Evolutionary conservation across 2,329 filamentous ascomycete species (phyloP).

Genomic region (Beauveria brongniartii): DNA sequence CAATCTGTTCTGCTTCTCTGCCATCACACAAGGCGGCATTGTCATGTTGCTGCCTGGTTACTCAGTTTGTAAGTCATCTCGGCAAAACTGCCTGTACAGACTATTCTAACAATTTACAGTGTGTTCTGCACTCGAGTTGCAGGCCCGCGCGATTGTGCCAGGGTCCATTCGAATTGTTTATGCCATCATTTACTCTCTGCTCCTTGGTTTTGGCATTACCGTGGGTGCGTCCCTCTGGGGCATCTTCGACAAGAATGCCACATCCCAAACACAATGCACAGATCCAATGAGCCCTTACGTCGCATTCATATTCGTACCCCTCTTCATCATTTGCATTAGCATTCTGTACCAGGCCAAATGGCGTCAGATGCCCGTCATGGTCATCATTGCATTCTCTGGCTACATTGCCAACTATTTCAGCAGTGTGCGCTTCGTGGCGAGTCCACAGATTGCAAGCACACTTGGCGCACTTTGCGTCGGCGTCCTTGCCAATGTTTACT

Average conservation of each 20-base stretch:
- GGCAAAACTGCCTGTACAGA: not conserved
- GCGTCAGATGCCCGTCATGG: conserved; percentile 72
- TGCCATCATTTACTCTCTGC: conserved; percentile 64
- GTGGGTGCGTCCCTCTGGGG: conserved; percentile 58
- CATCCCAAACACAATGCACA: conserved; percentile 33
- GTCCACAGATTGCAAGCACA: conserved; percentile 68
- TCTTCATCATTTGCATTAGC: conserved; percentile 65
- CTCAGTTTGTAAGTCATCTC: conserved; percentile 40
- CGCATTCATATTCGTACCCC: conserved; percentile 64
- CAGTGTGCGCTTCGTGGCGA: conserved; percentile 54
- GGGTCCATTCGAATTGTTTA: conserved; percentile 69
- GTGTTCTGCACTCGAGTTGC: conserved; percentile 51
- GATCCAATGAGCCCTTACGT: conserved; percentile 34
- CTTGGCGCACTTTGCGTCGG: conserved; percentile 71
- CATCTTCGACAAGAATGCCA: conserved; percentile 47
- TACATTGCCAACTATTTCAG: conserved; percentile 73
- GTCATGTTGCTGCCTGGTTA: conserved; percentile 60
- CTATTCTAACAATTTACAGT: conserved; percentile 19
- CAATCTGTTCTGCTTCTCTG: conserved; percentile 56
- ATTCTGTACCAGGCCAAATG: conserved; percentile 76
- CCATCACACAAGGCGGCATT: conserved; percentile 56
- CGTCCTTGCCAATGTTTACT: conserved; percentile 69
- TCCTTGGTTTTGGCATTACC: conserved; percentile 65
- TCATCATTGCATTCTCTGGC: conserved; percentile 62
- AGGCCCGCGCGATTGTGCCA: conserved; percentile 60